These are phyloP conservation scores for Sphenostylis stenocarpa DNA, from an alignment of 306 rosid genomes.

Conservation along the genomic window DNA sequence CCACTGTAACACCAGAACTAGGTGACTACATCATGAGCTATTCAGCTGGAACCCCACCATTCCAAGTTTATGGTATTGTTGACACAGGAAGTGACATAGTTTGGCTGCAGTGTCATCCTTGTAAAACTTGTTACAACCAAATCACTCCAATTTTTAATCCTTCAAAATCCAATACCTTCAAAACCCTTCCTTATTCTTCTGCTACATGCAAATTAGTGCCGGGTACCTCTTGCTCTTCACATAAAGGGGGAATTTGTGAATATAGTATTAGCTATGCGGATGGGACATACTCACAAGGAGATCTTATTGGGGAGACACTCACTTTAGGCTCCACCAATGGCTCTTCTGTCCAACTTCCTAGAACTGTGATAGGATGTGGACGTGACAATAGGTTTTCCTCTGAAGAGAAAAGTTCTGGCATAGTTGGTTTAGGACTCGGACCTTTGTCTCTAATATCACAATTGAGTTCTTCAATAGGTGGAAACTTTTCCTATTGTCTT, in stretches of 20 bases:
- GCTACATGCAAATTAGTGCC: too few relatives aligned
- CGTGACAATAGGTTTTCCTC: conserved; percentile 21
- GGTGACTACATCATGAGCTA: too few relatives aligned
- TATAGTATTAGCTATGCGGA: background rate
- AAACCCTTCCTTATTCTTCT: too few relatives aligned
- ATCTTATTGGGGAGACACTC: conserved; percentile 39
- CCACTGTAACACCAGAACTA: background rate
- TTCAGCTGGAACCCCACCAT: too few relatives aligned
- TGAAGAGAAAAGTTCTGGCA: background rate
- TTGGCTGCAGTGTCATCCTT: too few relatives aligned
- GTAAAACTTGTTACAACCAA: too few relatives aligned
- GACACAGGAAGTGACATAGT: too few relatives aligned
- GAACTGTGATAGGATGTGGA: background rate
- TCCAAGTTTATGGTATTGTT: too few relatives aligned
- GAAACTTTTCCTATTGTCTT: conserved; percentile 53
- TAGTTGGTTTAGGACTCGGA: background rate
- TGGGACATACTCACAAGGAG: background rate
- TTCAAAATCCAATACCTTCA: too few relatives aligned
- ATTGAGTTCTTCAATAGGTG: background rate
- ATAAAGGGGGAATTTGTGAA: too few relatives aligned
- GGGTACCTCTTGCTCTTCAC: too few relatives aligned
- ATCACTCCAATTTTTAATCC: too few relatives aligned
- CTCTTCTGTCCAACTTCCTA: background rate
- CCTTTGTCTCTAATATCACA: background rate
- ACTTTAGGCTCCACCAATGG: background rate